phyloP scores from a whole-genome alignment of 2,329 filamentous ascomycete genomes.

The Dactylellina parvicollis region DNA sequence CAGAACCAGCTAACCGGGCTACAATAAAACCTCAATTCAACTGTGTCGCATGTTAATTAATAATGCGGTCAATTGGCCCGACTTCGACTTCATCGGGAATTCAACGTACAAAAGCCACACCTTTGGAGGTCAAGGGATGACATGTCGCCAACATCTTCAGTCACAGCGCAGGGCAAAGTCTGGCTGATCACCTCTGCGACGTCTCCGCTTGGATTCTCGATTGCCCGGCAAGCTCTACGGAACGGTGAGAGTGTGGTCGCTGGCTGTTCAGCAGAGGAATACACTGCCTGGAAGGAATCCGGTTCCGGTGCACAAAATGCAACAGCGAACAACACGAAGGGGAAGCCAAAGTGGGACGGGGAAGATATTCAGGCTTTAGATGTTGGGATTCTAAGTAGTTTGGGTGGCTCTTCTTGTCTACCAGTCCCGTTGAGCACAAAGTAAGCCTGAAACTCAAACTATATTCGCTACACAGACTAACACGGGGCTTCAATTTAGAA shows the following conservation, averaged over 20 bases:
- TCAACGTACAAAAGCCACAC: background rate
- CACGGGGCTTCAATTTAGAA: slow-evolving; percentile 60
- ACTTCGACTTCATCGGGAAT: no score
- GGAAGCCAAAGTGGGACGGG: background rate
- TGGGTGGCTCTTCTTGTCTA: slow-evolving; percentile 58
- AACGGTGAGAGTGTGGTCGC: slow-evolving; percentile 92
- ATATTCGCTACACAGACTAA: background rate
- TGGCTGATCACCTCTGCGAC: slow-evolving; percentile 92
- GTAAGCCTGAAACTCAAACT: no score
- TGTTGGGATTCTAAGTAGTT: slow-evolving; percentile 61
- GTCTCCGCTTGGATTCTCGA: slow-evolving; percentile 82
- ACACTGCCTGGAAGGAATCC: slow-evolving; percentile 65
- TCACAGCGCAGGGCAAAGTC: slow-evolving; percentile 63
- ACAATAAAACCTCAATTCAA: background rate
- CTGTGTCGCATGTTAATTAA: background rate
- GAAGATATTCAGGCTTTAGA: slow-evolving; percentile 69
- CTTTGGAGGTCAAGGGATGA: slow-evolving; percentile 28
- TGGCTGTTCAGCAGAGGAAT: slow-evolving; percentile 80
- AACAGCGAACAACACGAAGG: slow-evolving; percentile 48
- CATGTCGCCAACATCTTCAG: slow-evolving; percentile 32
- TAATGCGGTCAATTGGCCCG: background rate
- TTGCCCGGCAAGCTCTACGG: slow-evolving; percentile 82
- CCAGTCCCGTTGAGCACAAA: slow-evolving; percentile 55
- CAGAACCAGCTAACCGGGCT: background rate
- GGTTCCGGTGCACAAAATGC: slow-evolving; percentile 24